Base-by-base conservation (phyloP, 257 asterid genomes). In the Linderniella brevidens region DNA sequence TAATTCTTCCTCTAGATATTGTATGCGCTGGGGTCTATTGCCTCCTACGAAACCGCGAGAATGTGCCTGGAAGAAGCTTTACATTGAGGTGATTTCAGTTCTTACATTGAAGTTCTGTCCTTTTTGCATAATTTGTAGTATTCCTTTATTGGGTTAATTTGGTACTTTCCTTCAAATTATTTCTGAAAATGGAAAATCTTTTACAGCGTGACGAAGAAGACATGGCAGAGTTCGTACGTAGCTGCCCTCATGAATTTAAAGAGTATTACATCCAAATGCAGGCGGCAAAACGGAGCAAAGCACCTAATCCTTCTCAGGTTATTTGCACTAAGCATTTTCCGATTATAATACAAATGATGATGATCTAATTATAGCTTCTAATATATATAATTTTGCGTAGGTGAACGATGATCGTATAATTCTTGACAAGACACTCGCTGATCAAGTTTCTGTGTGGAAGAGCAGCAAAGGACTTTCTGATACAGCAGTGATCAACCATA, bases 221-320 rank as follows among this genome's bases (percentile, higher is more conserved):
- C 59, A 75, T 82, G 92, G 48, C 60, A 29, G 86, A 78, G 68
- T 75, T 85, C 61, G 92, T 79, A 36, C 70, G 80, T 53, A 68
- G 61, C 57, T 69, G 93, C 66, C 76, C 93, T 10, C 60, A 78
- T 11, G 96, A 85, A 66, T 90, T 81, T 58, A 85, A 85, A 70
- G 92, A 81, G 73, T 85, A 85, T 65, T 90, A 81, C 75, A 77
- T 79, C 67, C 99, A 90, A 65, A 85, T 90, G 99, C 99, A 90
- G 75, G 80, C 75, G 63, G 93, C 93, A 38, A 90, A 90, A 68
- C 85, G 99, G 76, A 90, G 88, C 70, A 96, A 75, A 67, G 75
- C 92, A 42, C 99, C 99, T 58, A 76, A 56, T 68, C 93, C 64
- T 55, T 84, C 94, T 57, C 88, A 81, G 93, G 99, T 85, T 63